phyloP scores from a whole-genome alignment of 2,329 filamentous ascomycete genomes.

The Biscogniauxia marginata region DNA sequence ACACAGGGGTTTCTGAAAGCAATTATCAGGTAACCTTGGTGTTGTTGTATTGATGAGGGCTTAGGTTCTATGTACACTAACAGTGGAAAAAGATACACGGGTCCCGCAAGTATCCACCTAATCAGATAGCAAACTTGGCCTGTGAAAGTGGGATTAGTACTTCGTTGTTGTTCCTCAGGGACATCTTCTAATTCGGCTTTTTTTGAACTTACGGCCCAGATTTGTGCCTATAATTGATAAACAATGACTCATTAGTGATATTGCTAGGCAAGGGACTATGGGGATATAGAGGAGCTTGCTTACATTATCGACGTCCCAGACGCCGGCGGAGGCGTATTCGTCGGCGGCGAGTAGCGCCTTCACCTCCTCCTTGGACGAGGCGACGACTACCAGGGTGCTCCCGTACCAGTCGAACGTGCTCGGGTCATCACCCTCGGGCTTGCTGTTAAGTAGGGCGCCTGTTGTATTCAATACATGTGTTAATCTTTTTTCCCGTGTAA shows the following conservation, averaged over 20 bases:
- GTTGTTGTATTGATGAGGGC: no score
- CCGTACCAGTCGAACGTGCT: constrained; percentile 67
- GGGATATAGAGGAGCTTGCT: constrained; percentile 16
- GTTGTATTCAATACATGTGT: constrained; percentile 1
- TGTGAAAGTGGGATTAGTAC: constrained; percentile 17
- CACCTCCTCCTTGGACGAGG: constrained; percentile 68
- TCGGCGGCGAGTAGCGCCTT: constrained; percentile 66
- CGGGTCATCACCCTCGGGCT: constrained; percentile 60
- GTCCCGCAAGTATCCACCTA: no score
- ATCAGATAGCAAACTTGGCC: no score
- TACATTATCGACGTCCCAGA: constrained; percentile 78
- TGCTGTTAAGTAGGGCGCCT: constrained; percentile 65
- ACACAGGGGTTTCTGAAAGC: constrained; percentile 23
- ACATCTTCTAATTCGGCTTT: background rate
- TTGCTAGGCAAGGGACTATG: background rate
- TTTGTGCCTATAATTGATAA: constrained; percentile 40
- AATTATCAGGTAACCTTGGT: no score
- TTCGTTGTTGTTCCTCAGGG: background rate
- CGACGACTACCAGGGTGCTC: constrained; percentile 66
- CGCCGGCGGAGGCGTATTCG: constrained; percentile 67
- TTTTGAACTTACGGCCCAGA: constrained; percentile 44
- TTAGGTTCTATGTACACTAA: no score
- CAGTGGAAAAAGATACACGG: no score
- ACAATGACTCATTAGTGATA: constrained; percentile 2
- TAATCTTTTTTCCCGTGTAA: background rate